phyloP scores from a whole-genome alignment of 129 eudicot species.

The Centrapalus pauciflorus region DNA sequence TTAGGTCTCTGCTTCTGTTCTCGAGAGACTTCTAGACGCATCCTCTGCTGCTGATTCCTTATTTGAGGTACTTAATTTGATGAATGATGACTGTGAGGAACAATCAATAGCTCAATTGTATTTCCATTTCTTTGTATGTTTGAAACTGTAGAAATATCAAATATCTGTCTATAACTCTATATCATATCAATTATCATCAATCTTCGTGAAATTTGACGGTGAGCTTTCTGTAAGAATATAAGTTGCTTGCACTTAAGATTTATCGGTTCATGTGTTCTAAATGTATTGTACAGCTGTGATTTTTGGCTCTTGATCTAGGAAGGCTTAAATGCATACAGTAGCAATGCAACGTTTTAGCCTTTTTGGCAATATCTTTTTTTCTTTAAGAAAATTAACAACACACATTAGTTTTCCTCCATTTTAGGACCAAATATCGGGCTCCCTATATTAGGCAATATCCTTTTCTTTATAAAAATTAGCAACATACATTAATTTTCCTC shows the following conservation, averaged over 20 bases:
- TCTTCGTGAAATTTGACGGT: background rate
- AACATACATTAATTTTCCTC: no score
- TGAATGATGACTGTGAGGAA: background rate
- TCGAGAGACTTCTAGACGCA: slow-evolving; percentile 68
- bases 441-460: no score
- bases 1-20: slow-evolving; percentile 84
- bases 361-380: no score
- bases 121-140: background rate
- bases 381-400: no score
- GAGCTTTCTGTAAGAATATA: background rate
- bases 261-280: no score
- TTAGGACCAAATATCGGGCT: no score
- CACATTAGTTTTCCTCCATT: no score
- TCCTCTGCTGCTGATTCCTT: slow-evolving; percentile 56
- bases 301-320: no score
- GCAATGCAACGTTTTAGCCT: background rate
- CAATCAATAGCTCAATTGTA: background rate
- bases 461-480: no score
- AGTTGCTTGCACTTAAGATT: background rate
- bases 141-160: background rate
- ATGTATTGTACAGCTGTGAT: no score
- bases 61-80: slow-evolving; percentile 51
- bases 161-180: no score
- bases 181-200: background rate
- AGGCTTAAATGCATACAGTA: no score